Base-by-base conservation (phyloP, 2,329 filamentous ascomycete genomes). In the Penicillium sp. region DNA sequence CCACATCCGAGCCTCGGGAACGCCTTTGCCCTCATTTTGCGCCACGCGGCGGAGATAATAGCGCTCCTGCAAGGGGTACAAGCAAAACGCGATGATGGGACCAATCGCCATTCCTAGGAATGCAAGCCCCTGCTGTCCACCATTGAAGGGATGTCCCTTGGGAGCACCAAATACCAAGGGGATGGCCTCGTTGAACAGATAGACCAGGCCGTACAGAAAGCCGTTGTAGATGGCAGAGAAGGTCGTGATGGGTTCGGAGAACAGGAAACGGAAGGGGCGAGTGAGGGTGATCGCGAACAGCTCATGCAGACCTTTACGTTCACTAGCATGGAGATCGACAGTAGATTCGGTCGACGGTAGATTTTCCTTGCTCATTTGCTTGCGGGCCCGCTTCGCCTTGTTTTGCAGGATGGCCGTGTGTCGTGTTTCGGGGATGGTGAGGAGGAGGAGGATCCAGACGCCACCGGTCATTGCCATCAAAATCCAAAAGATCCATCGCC, bases 181-280 rank as follows among this genome's bases (percentile, higher is more conserved):
- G 50, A 86, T 87, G 0, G 80, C 82, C 59, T 87, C 81, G 37
- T 87, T 79, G 60, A 85, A 86, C 71, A 85, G 83, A 68, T 87
- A 87, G 59, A 87, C 86, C 7, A 88, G 75, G 3, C 82, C 82
- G 45, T 87, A 84, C 15, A 78, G 78, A 68, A 87, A 87, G n/a
- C 83, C 84, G 7, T 58, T 58, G 45, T 58, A 60, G 18, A 56
- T 48, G 4, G 54, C 57, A 1, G 56, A 60, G 39, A 58, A 59
- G 8, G 35, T 30, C 0, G 57, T 58, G 31, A 61, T 61, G n/a
- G 58, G 56, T 19, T 60, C 57, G 0, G 57, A 51, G 27, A 60
- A 51, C n/a, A 59, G 43, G 30, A 61, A 60, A 6, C 53, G 46
- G 43, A 78, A 81, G 5, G 86, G 79, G 0, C 86, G 75, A 0